Evolutionary conservation across 306 rosid species (phyloP).

Genomic region (Herpetospermum pedunculosum): DNA sequence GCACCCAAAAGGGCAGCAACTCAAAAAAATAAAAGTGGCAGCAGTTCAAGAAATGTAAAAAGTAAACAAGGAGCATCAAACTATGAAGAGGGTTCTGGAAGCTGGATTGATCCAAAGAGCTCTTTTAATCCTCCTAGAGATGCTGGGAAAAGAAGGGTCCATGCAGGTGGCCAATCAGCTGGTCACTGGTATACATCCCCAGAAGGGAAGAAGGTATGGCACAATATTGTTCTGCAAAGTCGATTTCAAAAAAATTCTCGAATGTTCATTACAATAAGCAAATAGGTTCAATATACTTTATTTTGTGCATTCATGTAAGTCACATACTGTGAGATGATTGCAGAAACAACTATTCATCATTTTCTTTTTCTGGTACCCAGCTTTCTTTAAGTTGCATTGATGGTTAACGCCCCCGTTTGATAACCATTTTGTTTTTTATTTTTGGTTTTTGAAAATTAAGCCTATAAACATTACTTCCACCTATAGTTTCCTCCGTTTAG

Average conservation of each 20-base stretch:
- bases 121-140: slow-evolving; percentile 36
- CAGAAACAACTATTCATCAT: background rate
- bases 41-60: slow-evolving; percentile 28
- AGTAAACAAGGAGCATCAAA: slow-evolving; percentile 18
- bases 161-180: slow-evolving; percentile 46
- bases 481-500: no score
- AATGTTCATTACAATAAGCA: background rate
- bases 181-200: slow-evolving; percentile 87
- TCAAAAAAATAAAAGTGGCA: slow-evolving; percentile 29
- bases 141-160: slow-evolving; percentile 52
- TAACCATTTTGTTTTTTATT: no score
- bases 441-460: no score
- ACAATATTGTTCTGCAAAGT: background rate
- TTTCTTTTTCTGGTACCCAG: background rate
- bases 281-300: slow-evolving; percentile 1
- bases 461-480: no score
- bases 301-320: background rate
- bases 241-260: background rate
- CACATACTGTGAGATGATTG: background rate
- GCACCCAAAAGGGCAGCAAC: slow-evolving; percentile 31
- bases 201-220: slow-evolving; percentile 61
- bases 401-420: no score
- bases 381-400: background rate
- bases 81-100: slow-evolving; percentile 29
- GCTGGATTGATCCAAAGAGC: slow-evolving; percentile 64